Percentiles rank a stretch among this genome's conserved stretches.
Conservation (phyloP, 2,329 filamentous ascomycete species). For the Penicillium frequentans region DNA sequence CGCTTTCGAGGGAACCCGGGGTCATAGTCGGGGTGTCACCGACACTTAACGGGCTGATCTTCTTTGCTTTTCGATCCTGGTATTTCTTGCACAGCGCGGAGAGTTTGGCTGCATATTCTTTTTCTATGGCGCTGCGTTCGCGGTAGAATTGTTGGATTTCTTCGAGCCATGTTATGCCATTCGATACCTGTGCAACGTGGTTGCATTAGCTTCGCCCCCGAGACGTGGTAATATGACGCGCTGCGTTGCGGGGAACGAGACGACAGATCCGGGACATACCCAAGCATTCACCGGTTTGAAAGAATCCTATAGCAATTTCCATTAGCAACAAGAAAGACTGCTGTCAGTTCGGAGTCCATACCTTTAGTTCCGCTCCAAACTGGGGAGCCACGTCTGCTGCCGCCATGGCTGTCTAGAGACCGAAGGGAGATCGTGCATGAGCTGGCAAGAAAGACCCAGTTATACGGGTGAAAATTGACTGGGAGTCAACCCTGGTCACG, state of each 20-base stretch:
- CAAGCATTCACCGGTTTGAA: constrained; percentile 94
- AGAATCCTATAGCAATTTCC: constrained; percentile 68
- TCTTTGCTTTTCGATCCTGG: constrained; percentile 93
- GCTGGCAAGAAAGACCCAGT: constrained; percentile 4
- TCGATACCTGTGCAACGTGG: constrained; percentile 58
- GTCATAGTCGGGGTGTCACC: constrained; percentile 92
- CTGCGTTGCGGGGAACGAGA: constrained; percentile 1
- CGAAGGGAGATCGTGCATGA: constrained; percentile 27
- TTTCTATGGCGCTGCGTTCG: constrained; percentile 89
- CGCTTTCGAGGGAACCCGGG: constrained; percentile 92
- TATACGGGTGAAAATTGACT: background rate
- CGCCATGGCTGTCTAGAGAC: constrained; percentile 59
- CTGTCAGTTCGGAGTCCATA: constrained; percentile 35
- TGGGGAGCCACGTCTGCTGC: constrained; percentile 79
- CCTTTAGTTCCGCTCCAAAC: constrained; percentile 94
- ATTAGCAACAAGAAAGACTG: constrained; percentile 20
- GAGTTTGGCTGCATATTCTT: constrained; percentile 91
- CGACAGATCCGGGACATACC: constrained; percentile 50
- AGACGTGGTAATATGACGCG: constrained; percentile 11
- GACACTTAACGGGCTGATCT: constrained; percentile 82
- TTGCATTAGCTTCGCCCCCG: constrained; percentile 18
- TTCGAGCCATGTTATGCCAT: constrained; percentile 91
- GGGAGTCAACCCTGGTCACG: background rate
- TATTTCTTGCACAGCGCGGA: constrained; percentile 90
- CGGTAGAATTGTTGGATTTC: constrained; percentile 98